A percentile compares a stretch with the other conserved stretches of the same genome.
phyloP scores from a whole-genome alignment of 1,284 basidiomycete genomes.

The Meira nashicola region DNA sequence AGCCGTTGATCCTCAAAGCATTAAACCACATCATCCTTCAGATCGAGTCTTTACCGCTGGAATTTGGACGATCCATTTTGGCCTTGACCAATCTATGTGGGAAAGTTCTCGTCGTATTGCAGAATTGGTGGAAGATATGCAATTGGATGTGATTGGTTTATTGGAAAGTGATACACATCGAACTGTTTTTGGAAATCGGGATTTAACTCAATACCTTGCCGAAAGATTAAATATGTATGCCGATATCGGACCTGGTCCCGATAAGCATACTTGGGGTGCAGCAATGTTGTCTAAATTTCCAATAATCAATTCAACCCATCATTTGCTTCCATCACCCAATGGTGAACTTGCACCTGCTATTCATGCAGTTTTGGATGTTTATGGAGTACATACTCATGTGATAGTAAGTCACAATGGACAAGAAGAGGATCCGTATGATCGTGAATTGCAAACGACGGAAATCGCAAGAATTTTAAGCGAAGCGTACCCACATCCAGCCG shows the following conservation, averaged over 20 bases:
- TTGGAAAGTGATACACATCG: slow-evolving; percentile 81
- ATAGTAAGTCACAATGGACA: slow-evolving; percentile 73
- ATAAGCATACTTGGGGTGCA: slow-evolving; percentile 76
- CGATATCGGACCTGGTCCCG: slow-evolving; percentile 75
- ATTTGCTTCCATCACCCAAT: slow-evolving; percentile 77
- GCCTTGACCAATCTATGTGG: slow-evolving; percentile 43
- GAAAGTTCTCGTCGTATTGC: slow-evolving; percentile 62
- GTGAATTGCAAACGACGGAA: slow-evolving; percentile 78
- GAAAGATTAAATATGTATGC: slow-evolving; percentile 69
- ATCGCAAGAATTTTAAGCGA: slow-evolving; percentile 73
- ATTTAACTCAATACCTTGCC: slow-evolving; percentile 54
- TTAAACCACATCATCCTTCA: slow-evolving; percentile 65
- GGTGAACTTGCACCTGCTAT: slow-evolving; percentile 71
- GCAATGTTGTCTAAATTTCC: slow-evolving; percentile 67
- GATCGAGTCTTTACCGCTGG: slow-evolving; percentile 74
- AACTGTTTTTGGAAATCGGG: slow-evolving; percentile 81
- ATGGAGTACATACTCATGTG: slow-evolving; percentile 64
- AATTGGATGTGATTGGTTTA: slow-evolving; percentile 57
- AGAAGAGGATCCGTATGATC: slow-evolving; percentile 79
- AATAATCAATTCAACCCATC: slow-evolving; percentile 81
- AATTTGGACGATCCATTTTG: slow-evolving; percentile 87
- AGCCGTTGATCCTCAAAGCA: slow-evolving; percentile 38
- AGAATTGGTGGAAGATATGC: slow-evolving; percentile 60
- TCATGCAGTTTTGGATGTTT: slow-evolving; percentile 78
- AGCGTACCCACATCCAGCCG: slow-evolving; percentile 69